Base-by-base conservation (phyloP, 345 rosid genomes). In the Gossypium herbaceum region DNA sequence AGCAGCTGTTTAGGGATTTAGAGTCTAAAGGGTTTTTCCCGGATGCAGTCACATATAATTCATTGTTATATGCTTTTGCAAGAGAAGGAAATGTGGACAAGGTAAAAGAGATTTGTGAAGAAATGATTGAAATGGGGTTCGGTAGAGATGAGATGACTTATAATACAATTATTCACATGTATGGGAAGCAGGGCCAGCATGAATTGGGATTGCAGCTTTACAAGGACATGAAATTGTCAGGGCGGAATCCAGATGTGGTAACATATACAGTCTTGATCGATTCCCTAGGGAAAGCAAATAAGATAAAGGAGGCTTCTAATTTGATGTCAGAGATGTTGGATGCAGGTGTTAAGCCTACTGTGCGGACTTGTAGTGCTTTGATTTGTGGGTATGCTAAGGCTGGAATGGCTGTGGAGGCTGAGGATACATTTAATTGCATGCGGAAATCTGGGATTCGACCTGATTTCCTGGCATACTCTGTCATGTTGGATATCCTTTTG, bases 311-410 rank as follows among this genome's bases (percentile, higher is more conserved):
- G 78, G 97, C 97, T 45, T 90, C 92, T 55, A 82, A 77, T 43
- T 77, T 94, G 41, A 90, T 94, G 98, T 88, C 95, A 13, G 97
- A 94, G 88, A 94, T 94, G 98, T 78, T 92, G 87, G 90, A 90
- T 65, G 75, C 78, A 3, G 92, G 91, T 68, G 88, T 94, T 50
- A 94, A 89, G 79, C 98, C 98, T 47, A 91, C 93, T 69, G 79
- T 94, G 77, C 86, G 83, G 79, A 94, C 98, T 47, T 94, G 88
- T 61, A 94, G 95, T 85, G 98, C 98, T 77, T 90, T 94, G 73
- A 88, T 94, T 74, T 91, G 97, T 81, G 98, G 95, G 70, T 94
- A 90, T 87, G 97, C 98, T 34, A 94, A 89, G 92, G 92, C 93
- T 68, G 98, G 98, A 77, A 87, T 81, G 81, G 86, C 86, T 54